Conservation (phyloP, 1,284 basidiomycete species). For the Rhodofomes roseus region DNA sequence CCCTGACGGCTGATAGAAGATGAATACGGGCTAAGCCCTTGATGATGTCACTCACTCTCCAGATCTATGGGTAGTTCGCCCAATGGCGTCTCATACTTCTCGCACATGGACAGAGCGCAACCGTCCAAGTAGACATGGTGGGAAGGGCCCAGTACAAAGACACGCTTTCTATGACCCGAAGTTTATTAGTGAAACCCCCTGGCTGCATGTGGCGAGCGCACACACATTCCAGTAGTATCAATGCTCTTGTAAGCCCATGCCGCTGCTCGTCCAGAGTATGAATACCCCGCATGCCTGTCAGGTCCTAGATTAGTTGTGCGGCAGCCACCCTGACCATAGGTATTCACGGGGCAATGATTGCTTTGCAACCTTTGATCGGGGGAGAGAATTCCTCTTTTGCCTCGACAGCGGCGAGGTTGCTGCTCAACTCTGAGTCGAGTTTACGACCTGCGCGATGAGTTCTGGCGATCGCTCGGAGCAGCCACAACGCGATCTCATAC, state of each 20-base stretch:
- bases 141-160: slow-evolving; percentile 95
- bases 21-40: not conserved
- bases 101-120: slow-evolving; percentile 81
- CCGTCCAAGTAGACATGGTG: slow-evolving; percentile 89
- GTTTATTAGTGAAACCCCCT: not conserved
- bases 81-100: slow-evolving; percentile 81
- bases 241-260: slow-evolving; percentile 96
- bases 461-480: not conserved
- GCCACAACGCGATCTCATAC: slow-evolving; percentile 35
- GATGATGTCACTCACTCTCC: slow-evolving; percentile 54
- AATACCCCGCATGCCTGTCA: slow-evolving; percentile 90
- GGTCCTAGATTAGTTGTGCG: slow-evolving; percentile 4
- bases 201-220: not conserved
- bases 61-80: slow-evolving; percentile 80
- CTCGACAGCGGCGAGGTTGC: slow-evolving; percentile 63
- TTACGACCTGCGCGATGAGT: slow-evolving; percentile 39
- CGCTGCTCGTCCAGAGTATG: slow-evolving; percentile 90
- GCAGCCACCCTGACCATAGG: slow-evolving; percentile 12
- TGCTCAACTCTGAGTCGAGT: slow-evolving; percentile 59
- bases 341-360: slow-evolving; percentile 91
- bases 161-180: slow-evolving; percentile 62
- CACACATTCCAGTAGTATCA: slow-evolving; percentile 78
- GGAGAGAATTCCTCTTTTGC: slow-evolving; percentile 43
- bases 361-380: slow-evolving; percentile 80
- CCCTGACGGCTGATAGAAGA: slow-evolving; percentile 54